Evolutionary conservation across 805 yeast genomes (phyloP), one percentile per base, ranked within the genome.

Genomic region (Lipomyces anomalus): DNA sequence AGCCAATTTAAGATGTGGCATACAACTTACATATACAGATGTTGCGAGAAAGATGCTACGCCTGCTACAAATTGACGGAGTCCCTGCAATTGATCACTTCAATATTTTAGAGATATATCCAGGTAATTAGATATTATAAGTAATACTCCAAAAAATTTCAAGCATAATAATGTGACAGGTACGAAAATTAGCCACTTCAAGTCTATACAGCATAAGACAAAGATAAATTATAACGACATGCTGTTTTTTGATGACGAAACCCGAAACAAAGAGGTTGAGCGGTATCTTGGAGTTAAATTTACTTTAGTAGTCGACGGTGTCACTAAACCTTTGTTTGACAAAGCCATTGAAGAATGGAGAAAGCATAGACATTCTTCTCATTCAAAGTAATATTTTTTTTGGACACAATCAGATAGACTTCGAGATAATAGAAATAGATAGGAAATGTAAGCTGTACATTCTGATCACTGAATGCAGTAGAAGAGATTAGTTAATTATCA

Each of bases 191-290:
- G 68, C 22, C 88, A 82, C 58, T 78, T 84, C 32, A 57, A 60
- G 16, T 62, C 63, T 40, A 71, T 81, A 17, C 67, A 79, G 4
- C 64, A 69, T 42, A 71, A 70, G 9, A 64, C 80, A 17, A 71
- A 71, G 11, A 63, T 77, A 6, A 68, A 68, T 21, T 71, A 59
- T 33, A 52, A 63, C 4, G 80, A 80, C 33, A 72, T 84, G 67
- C 63, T 73, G n/a, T 66, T 84, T 45, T 87, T 78, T 57, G 95
- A 87, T 60, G 95, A 87, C 61, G 95, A 87, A 62, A 57, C 66
- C 44, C 71, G 95, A 52, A 87, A 87, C 59, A 72, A 66, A 50
- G 95, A 87, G 55, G 95, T 87, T 3, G 82, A 77, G 57, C 56
- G 61, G 3, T 57, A 63, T 21, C 70, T 83, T 13, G 88, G 88